Evolutionary conservation across 768 basidiomycete species (phyloP).

Genomic region (Gymnopilus dilepis): DNA sequence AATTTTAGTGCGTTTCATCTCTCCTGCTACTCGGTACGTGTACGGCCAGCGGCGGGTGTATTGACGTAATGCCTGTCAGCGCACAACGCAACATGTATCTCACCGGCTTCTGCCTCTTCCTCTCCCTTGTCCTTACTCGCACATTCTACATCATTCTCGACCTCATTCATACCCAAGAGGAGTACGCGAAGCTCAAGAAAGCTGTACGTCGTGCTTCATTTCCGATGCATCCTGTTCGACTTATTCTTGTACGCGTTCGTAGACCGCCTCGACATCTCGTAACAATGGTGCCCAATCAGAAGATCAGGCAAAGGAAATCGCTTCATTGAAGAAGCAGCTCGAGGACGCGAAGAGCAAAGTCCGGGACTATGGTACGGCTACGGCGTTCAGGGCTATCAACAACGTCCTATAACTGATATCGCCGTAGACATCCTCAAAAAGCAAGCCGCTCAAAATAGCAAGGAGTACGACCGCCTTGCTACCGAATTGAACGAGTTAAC

Average conservation of each 20-base stretch:
- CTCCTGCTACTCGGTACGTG: not conserved
- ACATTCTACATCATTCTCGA: conserved; percentile 93
- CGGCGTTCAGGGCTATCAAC: conserved; percentile 15
- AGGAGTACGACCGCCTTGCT: conserved; percentile 83
- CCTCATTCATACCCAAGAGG: conserved; percentile 88
- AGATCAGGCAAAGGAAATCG: conserved; percentile 61
- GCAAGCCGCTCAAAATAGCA: conserved; percentile 78
- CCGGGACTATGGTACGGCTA: conserved; percentile 70
- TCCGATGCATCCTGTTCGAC: not conserved
- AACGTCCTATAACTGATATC: not conserved
- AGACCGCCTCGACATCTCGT: conserved; percentile 20
- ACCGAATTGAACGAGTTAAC: conserved; percentile 76
- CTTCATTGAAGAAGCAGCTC: conserved; percentile 71
- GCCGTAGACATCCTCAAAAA: conserved; percentile 75
- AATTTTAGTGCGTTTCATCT: conserved; percentile 77
- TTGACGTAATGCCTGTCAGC: conserved; percentile 42
- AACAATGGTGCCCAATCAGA: conserved; percentile 28
- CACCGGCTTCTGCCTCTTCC: conserved; percentile 93
- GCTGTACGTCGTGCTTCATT: conserved; percentile 35
- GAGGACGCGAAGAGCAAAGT: conserved; percentile 59
- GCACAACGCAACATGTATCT: conserved; percentile 92
- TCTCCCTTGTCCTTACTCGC: conserved; percentile 92
- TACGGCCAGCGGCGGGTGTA: not conserved
- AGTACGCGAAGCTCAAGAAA: conserved; percentile 83
- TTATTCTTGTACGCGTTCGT: not conserved